Percentiles rank a stretch among this genome's conserved stretches.
Evolutionary conservation across 345 rosid species (phyloP).

Genomic region (Brassica napus): Da-Ae NC_063452.1:1590001-1590500

Average conservation of each 20-base stretch:
- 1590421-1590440: no score
- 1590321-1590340: no score
- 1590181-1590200: not conserved
- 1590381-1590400: no score
- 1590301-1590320: not conserved
- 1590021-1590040: constrained; percentile 20
- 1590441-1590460: no score
- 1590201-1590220: not conserved
- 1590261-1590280: not conserved
- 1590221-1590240: not conserved
- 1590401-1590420: no score
- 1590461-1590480: no score
- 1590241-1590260: not conserved
- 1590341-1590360: no score
- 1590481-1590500: no score
- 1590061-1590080: not conserved
- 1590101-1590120: not conserved
- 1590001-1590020: constrained; percentile 1
- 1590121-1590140: not conserved
- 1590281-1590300: not conserved
- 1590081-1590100: not conserved
- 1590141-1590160: not conserved
- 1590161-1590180: not conserved
- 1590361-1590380: no score
- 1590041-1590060: not conserved